A percentile compares a stretch with the other conserved stretches of the same genome.
phyloP scores from a whole-genome alignment of 2,329 filamentous ascomycete genomes.

The Epichloe sylvatica region DNA sequence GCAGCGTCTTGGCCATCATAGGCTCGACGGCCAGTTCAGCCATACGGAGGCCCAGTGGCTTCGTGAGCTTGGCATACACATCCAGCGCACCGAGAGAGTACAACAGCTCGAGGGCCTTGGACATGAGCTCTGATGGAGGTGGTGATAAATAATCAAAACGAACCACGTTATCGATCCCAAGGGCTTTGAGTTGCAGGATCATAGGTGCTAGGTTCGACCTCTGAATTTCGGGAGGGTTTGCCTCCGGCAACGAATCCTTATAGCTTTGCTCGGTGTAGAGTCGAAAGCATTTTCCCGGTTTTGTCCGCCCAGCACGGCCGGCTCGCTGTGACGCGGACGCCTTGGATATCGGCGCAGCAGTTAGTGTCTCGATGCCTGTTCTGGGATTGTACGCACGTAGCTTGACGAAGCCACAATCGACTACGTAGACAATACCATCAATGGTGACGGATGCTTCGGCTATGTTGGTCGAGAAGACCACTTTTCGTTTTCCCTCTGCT shows the following conservation, averaged over 20 bases:
- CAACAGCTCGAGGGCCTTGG: constrained; percentile 74
- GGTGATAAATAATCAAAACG: constrained; percentile 81
- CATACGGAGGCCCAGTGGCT: constrained; percentile 78
- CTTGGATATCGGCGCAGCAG: constrained; percentile 69
- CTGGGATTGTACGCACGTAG: constrained; percentile 70
- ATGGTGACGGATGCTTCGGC: constrained; percentile 94
- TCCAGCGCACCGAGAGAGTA: constrained; percentile 80
- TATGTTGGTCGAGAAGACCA: constrained; percentile 90
- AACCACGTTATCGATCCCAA: constrained; percentile 88
- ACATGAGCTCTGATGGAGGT: constrained; percentile 72
- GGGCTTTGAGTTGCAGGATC: constrained; percentile 80
- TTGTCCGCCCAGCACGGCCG: constrained; percentile 78
- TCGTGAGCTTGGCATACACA: constrained; percentile 78
- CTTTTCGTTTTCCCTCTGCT: constrained; percentile 70
- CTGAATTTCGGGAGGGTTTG: constrained; percentile 80
- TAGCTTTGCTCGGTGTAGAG: constrained; percentile 73
- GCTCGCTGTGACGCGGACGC: constrained; percentile 86
- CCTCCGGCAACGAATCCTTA: constrained; percentile 43
- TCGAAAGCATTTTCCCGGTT: constrained; percentile 84
- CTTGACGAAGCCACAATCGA: constrained; percentile 87
- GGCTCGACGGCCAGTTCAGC: constrained; percentile 86
- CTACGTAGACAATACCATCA: constrained; percentile 76
- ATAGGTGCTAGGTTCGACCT: constrained; percentile 80
- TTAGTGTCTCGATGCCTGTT: constrained; percentile 79
- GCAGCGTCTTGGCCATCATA: constrained; percentile 84